phyloP scores from a whole-genome alignment of 2,329 filamentous ascomycete species.

The Colletotrichum neosansevieriae region DNA sequence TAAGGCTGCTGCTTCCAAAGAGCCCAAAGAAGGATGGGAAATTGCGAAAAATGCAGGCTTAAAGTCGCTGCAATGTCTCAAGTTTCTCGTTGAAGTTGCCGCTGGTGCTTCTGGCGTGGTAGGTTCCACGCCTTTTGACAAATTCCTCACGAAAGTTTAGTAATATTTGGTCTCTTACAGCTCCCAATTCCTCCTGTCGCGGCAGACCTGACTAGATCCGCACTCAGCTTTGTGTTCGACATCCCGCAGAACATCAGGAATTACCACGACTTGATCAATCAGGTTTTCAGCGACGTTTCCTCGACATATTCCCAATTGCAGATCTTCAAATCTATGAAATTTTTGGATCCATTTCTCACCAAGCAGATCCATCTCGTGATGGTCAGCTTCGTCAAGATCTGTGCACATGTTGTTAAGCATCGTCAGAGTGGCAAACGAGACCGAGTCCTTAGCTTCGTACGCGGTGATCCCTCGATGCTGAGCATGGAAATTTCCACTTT shows the following conservation, averaged over 20 bases:
- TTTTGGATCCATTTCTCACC: not conserved
- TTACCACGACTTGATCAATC: not conserved
- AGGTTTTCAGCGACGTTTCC: slow-evolving; percentile 12
- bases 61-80: not conserved
- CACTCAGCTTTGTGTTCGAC: not conserved
- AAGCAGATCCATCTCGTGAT: slow-evolving; percentile 8
- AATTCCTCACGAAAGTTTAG: not conserved
- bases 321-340: slow-evolving; percentile 1
- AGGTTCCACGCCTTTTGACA: not conserved
- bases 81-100: not conserved
- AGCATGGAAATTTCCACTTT: not conserved
- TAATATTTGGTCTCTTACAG: rapidly evolving
- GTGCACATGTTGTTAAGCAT: slow-evolving; percentile 16
- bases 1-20: too few relatives aligned
- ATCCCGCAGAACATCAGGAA: not conserved
- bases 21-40: not conserved
- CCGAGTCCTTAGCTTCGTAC: not conserved
- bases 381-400: slow-evolving; percentile 10
- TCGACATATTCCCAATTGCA: slow-evolving; percentile 11
- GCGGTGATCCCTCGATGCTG: not conserved
- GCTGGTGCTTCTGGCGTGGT: not conserved
- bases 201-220: not conserved
- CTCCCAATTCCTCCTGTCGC: not conserved
- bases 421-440: slow-evolving; percentile 12
- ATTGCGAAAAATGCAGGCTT: not conserved